A percentile compares a stretch with the other conserved stretches of the same genome.
These are phyloP conservation scores for Stentor coeruleus DNA, from an alignment of 73 alveolate genomes.

Conservation along the genomic window DNA sequence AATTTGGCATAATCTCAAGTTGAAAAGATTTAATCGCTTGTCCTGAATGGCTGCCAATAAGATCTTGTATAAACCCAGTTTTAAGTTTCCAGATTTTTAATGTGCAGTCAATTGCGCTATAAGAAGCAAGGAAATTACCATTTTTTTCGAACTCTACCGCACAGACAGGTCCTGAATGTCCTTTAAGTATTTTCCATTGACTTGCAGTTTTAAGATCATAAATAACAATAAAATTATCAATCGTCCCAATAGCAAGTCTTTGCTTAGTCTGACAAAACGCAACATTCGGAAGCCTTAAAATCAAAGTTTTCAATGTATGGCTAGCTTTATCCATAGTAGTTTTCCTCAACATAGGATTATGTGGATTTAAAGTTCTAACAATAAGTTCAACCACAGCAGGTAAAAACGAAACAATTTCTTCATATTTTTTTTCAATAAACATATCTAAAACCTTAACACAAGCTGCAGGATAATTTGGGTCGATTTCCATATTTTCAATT, in stretches of 20 bases:
- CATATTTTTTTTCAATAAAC: background rate
- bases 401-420: background rate
- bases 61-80: slow-evolving; percentile 1
- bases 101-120: slow-evolving; percentile 69
- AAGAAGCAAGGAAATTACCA: slow-evolving; percentile 77
- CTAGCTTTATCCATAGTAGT: background rate
- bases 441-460: background rate
- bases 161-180: slow-evolving; percentile 76
- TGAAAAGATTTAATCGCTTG: background rate
- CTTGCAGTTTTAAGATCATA: slow-evolving; percentile 83
- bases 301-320: background rate
- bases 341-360: background rate
- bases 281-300: slow-evolving; percentile 76
- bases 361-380: background rate
- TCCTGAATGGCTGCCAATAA: background rate
- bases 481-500: slow-evolving; percentile 11
- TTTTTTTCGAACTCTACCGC: slow-evolving; percentile 67
- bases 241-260: slow-evolving; percentile 87
- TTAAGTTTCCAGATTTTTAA: slow-evolving; percentile 78
- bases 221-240: slow-evolving; percentile 75
- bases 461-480: background rate
- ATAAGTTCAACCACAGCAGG: background rate
- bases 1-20: background rate
- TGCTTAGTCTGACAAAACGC: slow-evolving; percentile 82
- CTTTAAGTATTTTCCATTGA: slow-evolving; percentile 77